Evolutionary conservation across 371 early-diverging fungal species (phyloP).

Genomic region (Mortierella sp.): DNA sequence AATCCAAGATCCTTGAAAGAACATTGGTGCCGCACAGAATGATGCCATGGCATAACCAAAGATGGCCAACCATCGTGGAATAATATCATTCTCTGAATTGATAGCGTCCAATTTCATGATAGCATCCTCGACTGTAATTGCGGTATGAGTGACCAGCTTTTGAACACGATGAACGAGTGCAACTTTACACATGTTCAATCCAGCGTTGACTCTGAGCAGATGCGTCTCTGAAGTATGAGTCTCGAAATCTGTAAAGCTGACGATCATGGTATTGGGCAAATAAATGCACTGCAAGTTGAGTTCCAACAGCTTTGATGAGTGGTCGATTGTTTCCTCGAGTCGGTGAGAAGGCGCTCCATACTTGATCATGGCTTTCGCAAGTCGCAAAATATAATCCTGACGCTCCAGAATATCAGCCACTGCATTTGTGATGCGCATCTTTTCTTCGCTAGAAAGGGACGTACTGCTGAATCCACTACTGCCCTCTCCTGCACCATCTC

Average conservation of each 20-base stretch:
- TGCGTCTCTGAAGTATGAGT: constrained; percentile 83
- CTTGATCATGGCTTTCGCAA: constrained; percentile 74
- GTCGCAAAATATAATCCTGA: constrained; percentile 76
- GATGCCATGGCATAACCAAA: constrained; percentile 70
- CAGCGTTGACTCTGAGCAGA: constrained; percentile 66
- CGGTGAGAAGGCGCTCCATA: constrained; percentile 86
- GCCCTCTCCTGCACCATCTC: neutral
- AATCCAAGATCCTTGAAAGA: constrained; percentile 75
- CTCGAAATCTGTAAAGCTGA: constrained; percentile 79
- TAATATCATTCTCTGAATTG: constrained; percentile 63
- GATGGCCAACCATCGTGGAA: constrained; percentile 62
- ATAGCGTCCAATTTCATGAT: constrained; percentile 69
- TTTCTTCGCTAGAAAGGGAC: constrained; percentile 59
- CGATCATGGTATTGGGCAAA: constrained; percentile 75
- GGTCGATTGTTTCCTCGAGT: constrained; percentile 75
- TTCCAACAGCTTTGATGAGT: constrained; percentile 67
- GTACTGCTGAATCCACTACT: neutral
- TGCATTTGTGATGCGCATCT: constrained; percentile 69
- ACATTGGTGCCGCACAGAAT: constrained; percentile 71
- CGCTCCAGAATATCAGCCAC: constrained; percentile 71
- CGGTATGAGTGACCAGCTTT: constrained; percentile 61
- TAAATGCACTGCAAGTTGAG: constrained; percentile 71
- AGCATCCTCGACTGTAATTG: constrained; percentile 67
- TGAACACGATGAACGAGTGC: constrained; percentile 69
- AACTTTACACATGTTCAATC: constrained; percentile 73